Conservation (phyloP, 768 basidiomycete species). For the Lentinula edodes region DNA sequence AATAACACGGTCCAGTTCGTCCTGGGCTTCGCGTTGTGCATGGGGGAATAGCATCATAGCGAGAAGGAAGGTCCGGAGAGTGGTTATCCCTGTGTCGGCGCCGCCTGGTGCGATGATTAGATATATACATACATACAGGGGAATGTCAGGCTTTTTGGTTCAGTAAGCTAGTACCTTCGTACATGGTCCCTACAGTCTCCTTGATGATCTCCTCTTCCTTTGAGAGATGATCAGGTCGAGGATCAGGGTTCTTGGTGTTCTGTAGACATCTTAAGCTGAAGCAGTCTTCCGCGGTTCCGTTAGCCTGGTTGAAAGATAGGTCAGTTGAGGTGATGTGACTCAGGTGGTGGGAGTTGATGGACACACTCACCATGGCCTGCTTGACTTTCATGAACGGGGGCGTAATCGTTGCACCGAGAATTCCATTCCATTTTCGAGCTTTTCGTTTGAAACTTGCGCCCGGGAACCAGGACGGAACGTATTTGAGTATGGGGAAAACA, state of each 20-base stretch:
- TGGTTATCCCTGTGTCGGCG: not conserved
- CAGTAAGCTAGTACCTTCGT: not conserved
- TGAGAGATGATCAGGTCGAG: not conserved
- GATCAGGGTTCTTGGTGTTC: not conserved
- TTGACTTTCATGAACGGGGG: not conserved
- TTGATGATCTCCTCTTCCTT: slow-evolving; percentile 5
- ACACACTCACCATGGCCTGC: not conserved
- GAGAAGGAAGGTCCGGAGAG: not conserved
- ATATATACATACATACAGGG: not conserved
- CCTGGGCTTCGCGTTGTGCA: not conserved
- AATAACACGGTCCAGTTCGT: not conserved
- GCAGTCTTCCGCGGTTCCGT: not conserved
- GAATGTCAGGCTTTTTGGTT: too few species aligned
- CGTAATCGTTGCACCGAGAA: not conserved
- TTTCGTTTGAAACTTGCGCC: slow-evolving; percentile 1
- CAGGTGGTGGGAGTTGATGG: not conserved
- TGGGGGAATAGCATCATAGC: not conserved
- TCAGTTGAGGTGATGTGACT: not conserved
- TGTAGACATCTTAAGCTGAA: not conserved
- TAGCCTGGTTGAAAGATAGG: not conserved
- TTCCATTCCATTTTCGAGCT: not conserved
- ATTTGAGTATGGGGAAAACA: slow-evolving; percentile 3
- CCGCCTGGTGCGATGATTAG: not conserved
- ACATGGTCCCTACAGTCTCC: slow-evolving; percentile 1
- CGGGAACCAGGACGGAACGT: slow-evolving; percentile 3